Evolutionary conservation across 2,329 filamentous ascomycete species (phyloP).

Genomic region (Diaporthe citrichinensis): DNA sequence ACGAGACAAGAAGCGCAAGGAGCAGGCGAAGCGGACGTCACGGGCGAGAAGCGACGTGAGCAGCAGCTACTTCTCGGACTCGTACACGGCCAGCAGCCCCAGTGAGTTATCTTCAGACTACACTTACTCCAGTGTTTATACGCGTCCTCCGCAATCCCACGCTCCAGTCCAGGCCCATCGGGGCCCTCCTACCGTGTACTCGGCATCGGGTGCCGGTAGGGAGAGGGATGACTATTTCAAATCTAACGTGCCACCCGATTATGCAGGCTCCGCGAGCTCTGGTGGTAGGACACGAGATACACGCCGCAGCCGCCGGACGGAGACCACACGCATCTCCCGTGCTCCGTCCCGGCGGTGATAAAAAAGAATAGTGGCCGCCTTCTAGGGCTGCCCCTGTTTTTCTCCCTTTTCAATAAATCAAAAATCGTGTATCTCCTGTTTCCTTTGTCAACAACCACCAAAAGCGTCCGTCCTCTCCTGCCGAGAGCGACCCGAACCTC

Average conservation of each 20-base stretch:
- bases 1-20: constrained; percentile 63
- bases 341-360: constrained; percentile 39
- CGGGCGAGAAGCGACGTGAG: constrained; percentile 58
- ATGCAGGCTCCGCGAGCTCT: constrained; percentile 54
- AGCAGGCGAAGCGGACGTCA: constrained; percentile 50
- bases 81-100: constrained; percentile 65
- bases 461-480: constrained; percentile 41
- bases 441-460: constrained; percentile 37
- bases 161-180: constrained; percentile 31
- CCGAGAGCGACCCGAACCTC: constrained; percentile 40
- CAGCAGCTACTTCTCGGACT: constrained; percentile 69
- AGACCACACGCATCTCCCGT: constrained; percentile 41
- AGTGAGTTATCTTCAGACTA: constrained; percentile 60
- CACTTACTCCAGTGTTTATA: constrained; percentile 41
- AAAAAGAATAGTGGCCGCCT: constrained; percentile 19
- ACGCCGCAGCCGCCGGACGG: constrained; percentile 46
- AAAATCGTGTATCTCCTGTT: constrained; percentile 39
- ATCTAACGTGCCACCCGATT: constrained; percentile 41
- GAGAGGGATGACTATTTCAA: constrained; percentile 41
- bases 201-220: constrained; percentile 28
- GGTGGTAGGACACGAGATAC: constrained; percentile 58
- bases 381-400: constrained; percentile 21
- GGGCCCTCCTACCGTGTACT: constrained; percentile 29
- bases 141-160: constrained; percentile 32
- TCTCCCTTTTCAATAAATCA: not conserved